Conservation (phyloP, 441 rosid species). For the Erysimum pusillum region DNA sequence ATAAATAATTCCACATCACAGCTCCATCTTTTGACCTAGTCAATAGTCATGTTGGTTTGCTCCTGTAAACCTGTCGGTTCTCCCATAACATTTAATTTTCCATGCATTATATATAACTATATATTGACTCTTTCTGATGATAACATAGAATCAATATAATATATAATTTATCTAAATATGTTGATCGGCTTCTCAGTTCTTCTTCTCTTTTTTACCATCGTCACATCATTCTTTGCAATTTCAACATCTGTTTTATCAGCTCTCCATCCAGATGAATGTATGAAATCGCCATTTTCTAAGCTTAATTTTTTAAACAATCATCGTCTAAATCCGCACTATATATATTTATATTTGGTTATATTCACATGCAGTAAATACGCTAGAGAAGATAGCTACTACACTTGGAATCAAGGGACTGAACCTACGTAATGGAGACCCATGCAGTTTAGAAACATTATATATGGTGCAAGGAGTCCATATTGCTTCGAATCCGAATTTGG, state of each 20-base stretch:
- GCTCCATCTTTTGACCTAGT: background rate
- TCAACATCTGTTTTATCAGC: slow-evolving; percentile 5
- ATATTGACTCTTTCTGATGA: background rate
- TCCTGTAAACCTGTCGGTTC: background rate
- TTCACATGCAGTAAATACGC: slow-evolving; percentile 26
- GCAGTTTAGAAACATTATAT: background rate
- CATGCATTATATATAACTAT: background rate
- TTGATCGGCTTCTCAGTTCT: background rate
- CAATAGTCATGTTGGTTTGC: background rate
- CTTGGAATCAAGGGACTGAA: slow-evolving; percentile 27
- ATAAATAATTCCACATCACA: too few relatives aligned
- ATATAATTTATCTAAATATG: background rate
- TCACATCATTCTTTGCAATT: slow-evolving; percentile 8
- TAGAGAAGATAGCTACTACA: slow-evolving; percentile 39
- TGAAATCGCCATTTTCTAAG: background rate
- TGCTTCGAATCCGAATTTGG: background rate
- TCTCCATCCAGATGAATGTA: slow-evolving; percentile 42
- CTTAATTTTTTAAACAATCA: background rate
- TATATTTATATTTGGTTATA: background rate
- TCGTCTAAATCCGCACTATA: background rate
- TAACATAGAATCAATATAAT: background rate
- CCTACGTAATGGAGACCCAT: slow-evolving; percentile 28
- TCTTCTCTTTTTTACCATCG: slow-evolving; percentile 29
- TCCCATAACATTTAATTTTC: background rate
- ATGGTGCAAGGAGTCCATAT: background rate